Base-by-base conservation (phyloP, 2,329 filamentous ascomycete genomes). In the Calonectria pauciramosa region DNA sequence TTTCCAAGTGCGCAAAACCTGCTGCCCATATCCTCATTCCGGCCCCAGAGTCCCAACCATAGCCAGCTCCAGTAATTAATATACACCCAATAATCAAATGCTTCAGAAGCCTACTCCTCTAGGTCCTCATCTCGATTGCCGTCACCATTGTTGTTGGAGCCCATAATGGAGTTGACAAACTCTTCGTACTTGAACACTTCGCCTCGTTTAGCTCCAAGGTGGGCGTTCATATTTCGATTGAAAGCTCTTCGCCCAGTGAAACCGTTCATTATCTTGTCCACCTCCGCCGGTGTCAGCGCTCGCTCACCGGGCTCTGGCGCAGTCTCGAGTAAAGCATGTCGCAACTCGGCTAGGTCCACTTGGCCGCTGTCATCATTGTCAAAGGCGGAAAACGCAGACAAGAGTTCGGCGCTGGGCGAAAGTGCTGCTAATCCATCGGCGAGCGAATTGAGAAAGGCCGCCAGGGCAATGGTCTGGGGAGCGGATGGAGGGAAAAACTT, bases 311-410 rank as follows among this genome's bases (percentile, higher is more conserved):
- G 89, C 78, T 98, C 95, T 0, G 95, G 95, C 0, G 93, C 92
- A 0, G 96, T 98, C 78, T 96, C 91, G 51, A 98, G 86, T 56
- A 99, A 85, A 0, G 96, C 95, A 79, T 97, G 95, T 59, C 94
- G 92, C 76, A 99, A 86, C 84, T 98, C 95, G 0, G 87, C 90
- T 26, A 98, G 87, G 82, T 99, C 96, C 49, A 99, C 92, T 85
- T 98, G 96, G 4, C 97, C 97, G 80, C 94, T 97, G 83, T 99
- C 97, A 76, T 98, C 96, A 76, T 98, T 95, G 82, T 99, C 97
- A 83, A 99, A 99, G 0, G 97, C 97, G 2, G 95, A 95, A 79
- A 99, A 96, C 0, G 97, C 97, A 1, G 96, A 96, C 26, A 95
- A 88, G 13, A 99, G 90, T 83, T 99, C 97, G 20, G 92, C 90